Conservation (phyloP, 805 yeast species). For the Candida nemodendra region DNA sequence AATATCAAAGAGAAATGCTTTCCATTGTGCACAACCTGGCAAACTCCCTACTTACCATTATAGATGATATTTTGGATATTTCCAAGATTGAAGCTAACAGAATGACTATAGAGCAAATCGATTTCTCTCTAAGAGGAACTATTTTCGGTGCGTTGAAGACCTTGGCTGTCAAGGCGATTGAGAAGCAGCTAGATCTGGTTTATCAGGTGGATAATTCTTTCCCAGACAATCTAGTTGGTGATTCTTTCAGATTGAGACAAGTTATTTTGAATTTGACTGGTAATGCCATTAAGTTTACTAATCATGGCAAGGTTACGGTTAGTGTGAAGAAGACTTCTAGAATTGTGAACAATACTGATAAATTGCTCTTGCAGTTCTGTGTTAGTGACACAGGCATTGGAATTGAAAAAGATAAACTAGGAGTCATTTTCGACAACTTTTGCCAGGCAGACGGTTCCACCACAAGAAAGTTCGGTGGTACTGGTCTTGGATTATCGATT, state of each 20-base stretch:
- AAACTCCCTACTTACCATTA: constrained; percentile 78
- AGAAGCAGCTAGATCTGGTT: constrained; percentile 74
- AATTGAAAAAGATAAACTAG: constrained; percentile 79
- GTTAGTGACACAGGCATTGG: constrained; percentile 92
- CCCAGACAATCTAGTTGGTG: constrained; percentile 86
- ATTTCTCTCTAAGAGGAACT: constrained; percentile 81
- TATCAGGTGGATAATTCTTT: constrained; percentile 83
- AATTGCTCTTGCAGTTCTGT: constrained; percentile 70
- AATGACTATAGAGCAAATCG: constrained; percentile 90
- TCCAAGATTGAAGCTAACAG: constrained; percentile 92
- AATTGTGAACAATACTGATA: constrained; percentile 39
- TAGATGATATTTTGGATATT: constrained; percentile 87
- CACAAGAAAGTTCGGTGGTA: constrained; percentile 89
- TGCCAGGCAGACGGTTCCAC: constrained; percentile 95
- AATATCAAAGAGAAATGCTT: constrained; percentile 88
- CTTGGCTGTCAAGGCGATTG: constrained; percentile 85
- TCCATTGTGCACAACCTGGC: constrained; percentile 87
- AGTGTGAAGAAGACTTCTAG: constrained; percentile 58
- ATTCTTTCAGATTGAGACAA: constrained; percentile 83
- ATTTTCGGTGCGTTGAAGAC: constrained; percentile 90
- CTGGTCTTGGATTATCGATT: constrained; percentile 85
- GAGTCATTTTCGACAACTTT: constrained; percentile 83
- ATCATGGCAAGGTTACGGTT: constrained; percentile 75
- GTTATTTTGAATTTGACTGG: constrained; percentile 86
- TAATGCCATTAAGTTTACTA: constrained; percentile 86